Conservation (phyloP, 352 stramenopile genomes). For the Globisporangium sylvaticum region DNA sequence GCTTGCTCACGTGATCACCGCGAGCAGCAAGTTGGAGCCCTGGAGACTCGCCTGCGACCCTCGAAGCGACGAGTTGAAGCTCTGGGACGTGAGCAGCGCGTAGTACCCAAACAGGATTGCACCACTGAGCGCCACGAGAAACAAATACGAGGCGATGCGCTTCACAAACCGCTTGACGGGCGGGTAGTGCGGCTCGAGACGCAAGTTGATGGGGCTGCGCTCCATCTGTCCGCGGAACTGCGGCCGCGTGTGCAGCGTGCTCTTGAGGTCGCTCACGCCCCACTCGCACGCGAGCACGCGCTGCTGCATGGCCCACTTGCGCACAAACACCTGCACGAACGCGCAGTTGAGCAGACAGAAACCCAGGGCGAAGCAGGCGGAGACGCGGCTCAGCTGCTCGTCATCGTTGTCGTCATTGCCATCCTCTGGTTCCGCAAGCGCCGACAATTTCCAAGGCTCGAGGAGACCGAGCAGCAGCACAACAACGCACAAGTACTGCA, state of each 20-base stretch:
- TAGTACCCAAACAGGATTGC: constrained; percentile 28
- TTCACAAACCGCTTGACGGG: constrained; percentile 26
- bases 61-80: constrained; percentile 21
- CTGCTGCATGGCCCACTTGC: constrained; percentile 60
- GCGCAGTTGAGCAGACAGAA: constrained; percentile 52
- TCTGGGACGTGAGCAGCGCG: constrained; percentile 31
- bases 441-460: neutral
- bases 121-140: constrained; percentile 23
- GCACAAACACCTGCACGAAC: constrained; percentile 45
- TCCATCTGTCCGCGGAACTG: constrained; percentile 55
- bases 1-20: constrained; percentile 31
- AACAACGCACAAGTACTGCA: constrained; percentile 34
- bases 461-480: constrained; percentile 34
- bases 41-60: constrained; percentile 22
- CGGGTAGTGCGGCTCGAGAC: constrained; percentile 46
- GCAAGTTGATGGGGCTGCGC: constrained; percentile 50
- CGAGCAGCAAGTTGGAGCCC: constrained; percentile 30
- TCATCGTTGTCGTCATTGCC: neutral
- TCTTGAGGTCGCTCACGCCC: constrained; percentile 35
- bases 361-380: constrained; percentile 13
- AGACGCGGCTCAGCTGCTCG: neutral
- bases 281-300: constrained; percentile 37
- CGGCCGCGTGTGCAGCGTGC: constrained; percentile 24
- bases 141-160: constrained; percentile 20
- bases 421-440: neutral